Conservation (phyloP, 2,329 filamentous ascomycete genomes). For the Fusarium mundagurra region DNA sequence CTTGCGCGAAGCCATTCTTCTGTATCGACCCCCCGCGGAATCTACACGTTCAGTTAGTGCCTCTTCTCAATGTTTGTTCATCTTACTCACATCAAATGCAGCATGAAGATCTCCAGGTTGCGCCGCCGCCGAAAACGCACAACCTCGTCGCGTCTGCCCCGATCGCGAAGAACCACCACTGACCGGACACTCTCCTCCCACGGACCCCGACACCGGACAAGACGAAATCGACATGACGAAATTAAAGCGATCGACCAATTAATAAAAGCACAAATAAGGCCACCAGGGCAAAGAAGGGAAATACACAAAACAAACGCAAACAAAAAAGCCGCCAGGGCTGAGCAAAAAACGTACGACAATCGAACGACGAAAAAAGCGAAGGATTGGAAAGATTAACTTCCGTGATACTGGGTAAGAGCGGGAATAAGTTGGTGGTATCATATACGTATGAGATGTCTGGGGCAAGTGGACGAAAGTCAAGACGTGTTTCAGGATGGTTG, state of each 20-base stretch:
- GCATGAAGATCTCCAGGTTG: constrained; percentile 36
- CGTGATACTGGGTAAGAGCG: background rate
- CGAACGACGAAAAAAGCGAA: background rate
- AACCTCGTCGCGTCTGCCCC: constrained; percentile 24
- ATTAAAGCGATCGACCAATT: background rate
- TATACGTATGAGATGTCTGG: background rate
- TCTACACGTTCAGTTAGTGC: constrained; percentile 41
- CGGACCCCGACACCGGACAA: constrained; percentile 47
- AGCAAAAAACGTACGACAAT: background rate
- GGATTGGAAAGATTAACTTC: background rate
- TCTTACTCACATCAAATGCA: constrained; percentile 29
- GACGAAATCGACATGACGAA: constrained; percentile 45
- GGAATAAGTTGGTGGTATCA: background rate
- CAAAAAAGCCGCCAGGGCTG: constrained; percentile 24
- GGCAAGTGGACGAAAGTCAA: background rate
- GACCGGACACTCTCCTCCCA: constrained; percentile 39
- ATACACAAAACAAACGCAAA: background rate
- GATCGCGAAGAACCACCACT: background rate
- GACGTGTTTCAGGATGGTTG: constrained; percentile 7
- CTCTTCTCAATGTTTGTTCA: fast-evolving
- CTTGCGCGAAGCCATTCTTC: constrained; percentile 58
- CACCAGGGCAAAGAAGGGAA: constrained; percentile 25
- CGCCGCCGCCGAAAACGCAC: constrained; percentile 25
- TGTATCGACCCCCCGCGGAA: constrained; percentile 56
- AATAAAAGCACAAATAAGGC: background rate